phyloP scores from a whole-genome alignment of 225 moss, liverwort and hornwort genomes.

The Sphagnum tenellum region DNA sequence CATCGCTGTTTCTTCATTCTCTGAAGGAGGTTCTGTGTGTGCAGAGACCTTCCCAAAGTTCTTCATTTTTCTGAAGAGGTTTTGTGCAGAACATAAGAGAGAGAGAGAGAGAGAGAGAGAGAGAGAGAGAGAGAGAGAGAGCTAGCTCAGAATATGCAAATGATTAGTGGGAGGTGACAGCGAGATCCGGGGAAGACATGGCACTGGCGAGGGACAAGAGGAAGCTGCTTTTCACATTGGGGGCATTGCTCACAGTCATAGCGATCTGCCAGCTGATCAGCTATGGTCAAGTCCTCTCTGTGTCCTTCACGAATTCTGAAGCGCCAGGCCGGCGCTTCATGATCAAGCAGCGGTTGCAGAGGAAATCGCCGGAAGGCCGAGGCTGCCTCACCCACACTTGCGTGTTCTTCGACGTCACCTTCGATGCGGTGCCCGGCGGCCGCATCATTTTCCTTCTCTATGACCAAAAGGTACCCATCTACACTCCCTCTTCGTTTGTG shows the following conservation, averaged over 20 bases:
- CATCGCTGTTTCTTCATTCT: too few species aligned
- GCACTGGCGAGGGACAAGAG: conserved; percentile 52
- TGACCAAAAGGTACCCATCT: conserved; percentile 32
- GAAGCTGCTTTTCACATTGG: conserved; percentile 34
- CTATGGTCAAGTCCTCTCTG: conserved; percentile 18
- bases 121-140: too few species aligned
- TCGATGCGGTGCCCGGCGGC: conserved; percentile 32
- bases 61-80: too few species aligned
- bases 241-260: conserved; percentile 32
- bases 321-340: neutral
- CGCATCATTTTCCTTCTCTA: conserved; percentile 69
- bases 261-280: conserved; percentile 47
- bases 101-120: too few species aligned
- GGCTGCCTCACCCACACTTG: conserved; percentile 51
- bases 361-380: conserved; percentile 21
- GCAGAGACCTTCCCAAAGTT: too few species aligned
- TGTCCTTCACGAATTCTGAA: neutral
- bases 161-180: too few species aligned
- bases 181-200: conserved; percentile 9
- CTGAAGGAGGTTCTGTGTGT: too few species aligned
- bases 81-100: too few species aligned
- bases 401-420: conserved; percentile 59
- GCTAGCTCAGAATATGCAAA: too few species aligned
- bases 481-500: too few species aligned
- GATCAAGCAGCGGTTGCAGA: neutral